Base-by-base conservation (phyloP, 2,329 filamentous ascomycete species). In the Coleophoma crateriformis region DNA sequence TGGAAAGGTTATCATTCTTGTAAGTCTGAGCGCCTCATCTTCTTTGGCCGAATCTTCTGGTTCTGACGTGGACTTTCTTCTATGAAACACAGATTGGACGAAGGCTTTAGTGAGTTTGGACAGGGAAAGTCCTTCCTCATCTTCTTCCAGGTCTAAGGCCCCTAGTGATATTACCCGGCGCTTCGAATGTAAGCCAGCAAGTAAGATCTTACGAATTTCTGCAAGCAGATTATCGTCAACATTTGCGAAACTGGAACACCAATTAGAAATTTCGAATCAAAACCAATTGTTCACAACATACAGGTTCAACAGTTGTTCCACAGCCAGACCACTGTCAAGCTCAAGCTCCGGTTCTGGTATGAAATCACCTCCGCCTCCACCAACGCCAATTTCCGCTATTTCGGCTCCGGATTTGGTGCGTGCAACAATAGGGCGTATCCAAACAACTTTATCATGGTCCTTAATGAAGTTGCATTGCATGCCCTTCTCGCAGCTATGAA, bases 401-500 rank as follows among this genome's bases (percentile, higher is more conserved):
- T 89, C 81, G 13, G 68, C 67, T 7, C 86, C 87, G 47, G 78
- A 68, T 1, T 71, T 61, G 4, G 79, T 68, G 27, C 84, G 82
- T 4, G 83, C 82, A 14, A 96, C 77, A 39, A 96, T 84, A 0
- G 91, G 91, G 7, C 81, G 81, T 47, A 96, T 92, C 61, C 79
- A 84, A 7, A 96, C 85, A 0, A 87, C 77, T 0, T 77, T 73
- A 1, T 68, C 64, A 7, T 63, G 73, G 8, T 60, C 72, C 57
- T 62, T 64, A 44, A 70, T 72, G 0, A 75, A 69, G 0, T 70
- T 61, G 57, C 86, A 90, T 19, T 76, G 74, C 51, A 78, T 80
- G 0, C 84, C 87, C 54, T 81, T 85, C 61, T 95, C 90, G 58
- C 92, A 96, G 61, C 89, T 95, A 65, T 97, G 92, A 7, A 97